Base-by-base conservation (phyloP, 108 stramenopile genomes). In the Fistulifera solaris region DNA sequence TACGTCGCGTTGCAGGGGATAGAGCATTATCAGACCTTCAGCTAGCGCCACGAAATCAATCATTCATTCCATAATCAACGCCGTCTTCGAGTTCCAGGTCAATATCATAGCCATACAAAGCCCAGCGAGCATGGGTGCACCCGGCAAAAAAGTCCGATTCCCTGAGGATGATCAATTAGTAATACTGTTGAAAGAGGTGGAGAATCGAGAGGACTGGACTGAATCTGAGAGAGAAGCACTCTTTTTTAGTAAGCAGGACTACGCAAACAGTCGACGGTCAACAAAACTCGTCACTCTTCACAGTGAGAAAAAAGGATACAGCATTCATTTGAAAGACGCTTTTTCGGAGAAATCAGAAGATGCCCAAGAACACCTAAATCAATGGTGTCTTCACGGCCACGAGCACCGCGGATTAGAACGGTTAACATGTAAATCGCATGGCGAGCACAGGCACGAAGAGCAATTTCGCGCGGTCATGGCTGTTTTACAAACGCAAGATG, bases 351-450 rank as follows among this genome's bases (percentile, higher is more conserved):
- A 54, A 27, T 24, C 48, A 12, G 45, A 54, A 42, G 46, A 64
- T 31, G 48, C 35, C 0, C 70, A 71, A 51, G 63, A 64, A 22
- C 25, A 27, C 1, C 23, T 71, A 28, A 65, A 64, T 28, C 39
- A 49, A 17, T 75, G 74, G 74, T 56, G 47, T 19, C 43, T 62
- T 13, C 60, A 66, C 40, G 74, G 65, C 27, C 55, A 65, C 46
- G 24, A 21, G 0, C 59, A 68, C 38, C 54, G 74, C 31, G 74
- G 74, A 12, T 49, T 75, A 26, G 74, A 75, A 53, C 59, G 68
- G 48, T 70, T 58, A 59, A 47, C 59, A 16, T 66, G 61, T 38
- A 22, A 22, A 35, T 13, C 22, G 13, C 68, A 66, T 40, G 55
- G 61, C 21, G 31, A 58, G 15, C 40, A 23, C 6, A 53, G 74